phyloP scores from a whole-genome alignment of 495 filamentous ascomycete genomes.

The Thozetella sp. region DNA sequence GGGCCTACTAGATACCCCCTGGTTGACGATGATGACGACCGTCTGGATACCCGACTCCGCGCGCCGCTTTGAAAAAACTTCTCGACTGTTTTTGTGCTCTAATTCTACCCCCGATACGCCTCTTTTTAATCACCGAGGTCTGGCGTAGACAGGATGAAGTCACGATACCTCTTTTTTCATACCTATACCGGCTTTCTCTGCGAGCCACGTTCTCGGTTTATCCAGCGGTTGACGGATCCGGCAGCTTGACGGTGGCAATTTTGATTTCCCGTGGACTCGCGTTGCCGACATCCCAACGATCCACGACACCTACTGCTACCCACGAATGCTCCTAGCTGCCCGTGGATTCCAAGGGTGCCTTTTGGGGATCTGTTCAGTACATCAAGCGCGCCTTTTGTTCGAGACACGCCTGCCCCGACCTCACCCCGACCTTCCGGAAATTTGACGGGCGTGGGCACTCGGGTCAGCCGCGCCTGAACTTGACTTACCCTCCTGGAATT shows the following conservation, averaged over 20 bases:
- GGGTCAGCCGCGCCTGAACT: not conserved
- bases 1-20: slow-evolving; percentile 65
- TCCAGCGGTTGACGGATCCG: not conserved
- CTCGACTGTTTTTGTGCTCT: slow-evolving; percentile 32
- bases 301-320: too few relatives aligned
- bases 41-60: slow-evolving; percentile 29
- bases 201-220: not conserved
- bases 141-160: slow-evolving; percentile 55
- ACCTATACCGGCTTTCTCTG: slow-evolving; percentile 9
- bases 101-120: slow-evolving; percentile 41
- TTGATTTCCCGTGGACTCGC: not conserved
- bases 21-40: slow-evolving; percentile 21
- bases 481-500: slow-evolving; percentile 29
- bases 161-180: slow-evolving; percentile 48
- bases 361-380: too few relatives aligned
- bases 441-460: too few relatives aligned
- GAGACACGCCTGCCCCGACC: not conserved
- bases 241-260: not conserved
- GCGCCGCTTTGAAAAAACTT: slow-evolving; percentile 27
- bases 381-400: too few relatives aligned
- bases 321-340: too few relatives aligned
- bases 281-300: not conserved
- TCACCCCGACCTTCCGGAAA: not conserved
- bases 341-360: too few relatives aligned
- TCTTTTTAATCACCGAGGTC: slow-evolving; percentile 44